Evolutionary conservation across 108 stramenopile species (phyloP).

Genomic region (Cyclotella sp.): DNA sequence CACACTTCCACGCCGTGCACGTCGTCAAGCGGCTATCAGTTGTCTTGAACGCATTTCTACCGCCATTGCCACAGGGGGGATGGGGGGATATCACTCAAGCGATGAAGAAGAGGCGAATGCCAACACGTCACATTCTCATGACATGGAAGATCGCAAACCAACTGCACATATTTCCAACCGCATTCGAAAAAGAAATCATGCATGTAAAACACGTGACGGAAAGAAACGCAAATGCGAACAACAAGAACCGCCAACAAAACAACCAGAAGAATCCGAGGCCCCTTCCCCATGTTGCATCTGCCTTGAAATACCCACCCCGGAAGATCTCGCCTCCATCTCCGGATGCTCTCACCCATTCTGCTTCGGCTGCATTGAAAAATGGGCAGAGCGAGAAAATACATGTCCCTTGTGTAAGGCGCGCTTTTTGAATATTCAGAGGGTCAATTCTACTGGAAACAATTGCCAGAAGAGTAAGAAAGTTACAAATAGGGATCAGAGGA

Average conservation of each 20-base stretch:
- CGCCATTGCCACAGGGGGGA: conserved; percentile 32
- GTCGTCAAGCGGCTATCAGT: conserved; percentile 5
- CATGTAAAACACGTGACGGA: not conserved
- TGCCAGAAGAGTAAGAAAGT: conserved; percentile 70
- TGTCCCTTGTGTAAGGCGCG: conserved; percentile 90
- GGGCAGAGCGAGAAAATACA: conserved; percentile 87
- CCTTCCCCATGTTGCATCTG: conserved; percentile 76
- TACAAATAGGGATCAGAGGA: conserved; percentile 69
- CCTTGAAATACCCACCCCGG: conserved; percentile 62
- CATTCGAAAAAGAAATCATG: no score
- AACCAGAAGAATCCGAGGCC: not conserved
- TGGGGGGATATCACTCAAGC: conserved; percentile 8
- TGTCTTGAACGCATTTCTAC: conserved; percentile 32
- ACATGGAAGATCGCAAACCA: no score
- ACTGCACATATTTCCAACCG: no score
- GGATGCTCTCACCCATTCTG: conserved; percentile 86
- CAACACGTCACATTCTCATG: no score
- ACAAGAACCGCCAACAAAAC: not conserved
- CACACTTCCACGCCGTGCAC: not conserved
- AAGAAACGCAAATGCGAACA: not conserved
- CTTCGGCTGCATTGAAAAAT: conserved; percentile 86
- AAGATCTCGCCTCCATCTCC: conserved; percentile 67
- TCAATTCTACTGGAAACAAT: conserved; percentile 30
- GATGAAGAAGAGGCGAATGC: not conserved
- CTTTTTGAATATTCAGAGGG: conserved; percentile 80